A percentile compares a stretch with the other conserved stretches of the same genome.
These are phyloP conservation scores for Leptodontidium sp. DNA, from an alignment of 2,329 filamentous ascomycete genomes.

Conservation along the genomic window DNA sequence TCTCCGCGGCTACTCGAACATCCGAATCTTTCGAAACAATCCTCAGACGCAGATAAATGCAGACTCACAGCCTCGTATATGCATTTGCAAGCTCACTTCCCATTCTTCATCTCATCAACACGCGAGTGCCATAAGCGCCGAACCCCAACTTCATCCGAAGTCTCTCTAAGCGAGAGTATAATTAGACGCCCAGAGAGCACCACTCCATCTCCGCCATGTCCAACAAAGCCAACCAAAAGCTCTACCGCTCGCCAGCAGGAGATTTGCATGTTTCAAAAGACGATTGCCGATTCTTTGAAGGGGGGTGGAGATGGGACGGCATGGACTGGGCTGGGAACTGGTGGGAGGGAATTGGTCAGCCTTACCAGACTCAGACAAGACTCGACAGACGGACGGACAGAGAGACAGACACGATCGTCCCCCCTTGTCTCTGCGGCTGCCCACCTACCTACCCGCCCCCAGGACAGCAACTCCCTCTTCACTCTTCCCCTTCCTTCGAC, in stretches of 20 bases:
- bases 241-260: constrained; percentile 20
- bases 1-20: constrained; percentile 9
- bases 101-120: neutral
- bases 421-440: constrained; percentile 11
- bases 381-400: neutral
- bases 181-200: neutral
- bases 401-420: neutral
- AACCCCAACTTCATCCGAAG: neutral
- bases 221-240: constrained; percentile 22
- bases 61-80: neutral
- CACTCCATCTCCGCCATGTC: constrained; percentile 1
- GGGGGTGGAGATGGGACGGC: neutral
- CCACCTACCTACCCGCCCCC: neutral
- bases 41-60: constrained; percentile 11
- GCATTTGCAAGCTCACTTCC: too few species aligned
- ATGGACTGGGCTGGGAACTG: constrained; percentile 9
- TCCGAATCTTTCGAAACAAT: neutral
- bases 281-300: constrained; percentile 22
- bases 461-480: neutral
- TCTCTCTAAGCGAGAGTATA: constrained; percentile 12
- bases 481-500: neutral
- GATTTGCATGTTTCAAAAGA: constrained; percentile 25
- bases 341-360: constrained; percentile 14
- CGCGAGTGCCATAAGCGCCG: neutral
- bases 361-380: constrained; percentile 13